phyloP scores from a whole-genome alignment of 2,329 filamentous ascomycete genomes.

The Diaporthe citri region DNA sequence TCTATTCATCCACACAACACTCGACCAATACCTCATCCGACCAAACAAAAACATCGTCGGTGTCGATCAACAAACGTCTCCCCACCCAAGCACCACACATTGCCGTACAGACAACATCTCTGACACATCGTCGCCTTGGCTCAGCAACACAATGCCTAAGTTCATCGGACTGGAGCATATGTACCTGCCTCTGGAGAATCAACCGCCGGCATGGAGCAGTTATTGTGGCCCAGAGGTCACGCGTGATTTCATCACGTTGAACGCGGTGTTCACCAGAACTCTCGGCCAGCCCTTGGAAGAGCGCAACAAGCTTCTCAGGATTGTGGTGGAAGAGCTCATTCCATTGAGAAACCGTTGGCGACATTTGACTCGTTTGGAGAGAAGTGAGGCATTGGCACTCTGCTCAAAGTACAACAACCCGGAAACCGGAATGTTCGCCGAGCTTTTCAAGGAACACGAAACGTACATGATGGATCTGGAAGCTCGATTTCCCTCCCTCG shows the following conservation, averaged over 20 bases:
- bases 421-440: background rate
- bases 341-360: background rate
- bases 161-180: background rate
- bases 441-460: background rate
- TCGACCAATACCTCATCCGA: background rate
- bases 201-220: rapidly evolving
- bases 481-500: background rate
- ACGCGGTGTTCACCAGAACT: rapidly evolving
- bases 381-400: background rate
- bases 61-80: background rate
- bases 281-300: background rate
- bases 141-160: background rate
- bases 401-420: background rate
- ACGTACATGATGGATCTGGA: background rate
- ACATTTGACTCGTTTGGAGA: rapidly evolving
- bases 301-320: background rate
- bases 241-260: rapidly evolving
- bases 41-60: background rate
- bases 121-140: background rate
- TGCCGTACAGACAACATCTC: background rate
- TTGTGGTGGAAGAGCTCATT: background rate
- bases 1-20: background rate
- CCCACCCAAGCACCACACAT: background rate
- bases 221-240: no score
- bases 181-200: rapidly evolving